These are phyloP conservation scores for Fusarium ambrosium DNA, from an alignment of 2,329 filamentous ascomycete genomes.

Conservation along the genomic window DNA sequence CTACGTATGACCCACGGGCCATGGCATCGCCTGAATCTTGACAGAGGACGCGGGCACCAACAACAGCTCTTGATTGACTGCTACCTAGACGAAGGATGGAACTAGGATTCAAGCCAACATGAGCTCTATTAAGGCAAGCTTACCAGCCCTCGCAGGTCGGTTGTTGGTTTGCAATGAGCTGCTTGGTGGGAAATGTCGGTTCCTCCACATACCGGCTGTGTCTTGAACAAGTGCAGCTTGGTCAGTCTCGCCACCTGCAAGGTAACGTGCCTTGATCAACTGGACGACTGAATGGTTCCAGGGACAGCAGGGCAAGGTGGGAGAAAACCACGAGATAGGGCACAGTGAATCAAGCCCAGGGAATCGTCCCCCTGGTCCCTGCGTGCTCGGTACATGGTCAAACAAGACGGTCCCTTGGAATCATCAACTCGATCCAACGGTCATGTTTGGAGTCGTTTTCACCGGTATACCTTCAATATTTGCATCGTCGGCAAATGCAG, in stretches of 20 bases:
- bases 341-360: constrained; percentile 1
- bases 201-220: constrained; percentile 17
- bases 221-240: constrained; percentile 14
- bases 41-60: constrained; percentile 1
- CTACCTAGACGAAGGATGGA: neutral
- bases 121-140: constrained; percentile 1
- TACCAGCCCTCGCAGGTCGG: neutral
- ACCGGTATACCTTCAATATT: neutral
- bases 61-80: neutral
- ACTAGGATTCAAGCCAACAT: constrained; percentile 1
- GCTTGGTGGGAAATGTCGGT: constrained; percentile 32
- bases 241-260: constrained; percentile 15
- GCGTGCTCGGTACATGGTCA: constrained; percentile 32
- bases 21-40: neutral
- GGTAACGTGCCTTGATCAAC: constrained; percentile 17
- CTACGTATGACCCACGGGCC: neutral
- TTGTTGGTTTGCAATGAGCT: constrained; percentile 7
- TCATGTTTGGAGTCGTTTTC: neutral
- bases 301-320: constrained; percentile 22
- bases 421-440: constrained; percentile 8
- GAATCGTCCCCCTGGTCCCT: constrained; percentile 26
- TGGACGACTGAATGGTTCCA: constrained; percentile 1
- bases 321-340: constrained; percentile 1
- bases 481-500: neutral
- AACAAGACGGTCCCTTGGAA: constrained; percentile 9